A percentile compares a stretch with the other conserved stretches of the same genome.
These are phyloP conservation scores for Xylaria acuta DNA, from an alignment of 495 filamentous ascomycete species.

Conservation along the genomic window DNA sequence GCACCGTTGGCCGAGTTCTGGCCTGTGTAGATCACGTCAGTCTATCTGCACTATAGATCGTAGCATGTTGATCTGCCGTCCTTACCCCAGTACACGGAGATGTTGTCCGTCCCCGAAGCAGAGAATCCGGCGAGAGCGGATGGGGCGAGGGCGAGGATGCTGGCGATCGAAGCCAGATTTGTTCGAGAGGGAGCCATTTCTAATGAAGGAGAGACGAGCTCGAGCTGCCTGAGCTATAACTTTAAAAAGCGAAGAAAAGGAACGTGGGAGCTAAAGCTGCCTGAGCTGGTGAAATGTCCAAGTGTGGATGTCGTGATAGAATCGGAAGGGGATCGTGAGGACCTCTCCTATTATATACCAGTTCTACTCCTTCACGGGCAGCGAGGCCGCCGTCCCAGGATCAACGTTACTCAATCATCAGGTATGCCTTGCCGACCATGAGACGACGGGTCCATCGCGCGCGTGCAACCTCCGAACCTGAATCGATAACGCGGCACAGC, in stretches of 20 bases:
- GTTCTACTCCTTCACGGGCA: background rate
- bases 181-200: constrained; percentile 35
- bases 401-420: constrained; percentile 24
- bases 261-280: constrained; percentile 22
- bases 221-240: constrained; percentile 26
- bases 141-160: constrained; percentile 33
- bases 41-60: constrained; percentile 9
- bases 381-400: background rate
- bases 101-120: constrained; percentile 57
- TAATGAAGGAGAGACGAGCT: constrained; percentile 22
- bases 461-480: constrained; percentile 22
- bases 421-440: constrained; percentile 23
- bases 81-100: constrained; percentile 71
- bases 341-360: constrained; percentile 22
- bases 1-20: constrained; percentile 52
- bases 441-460: constrained; percentile 10
- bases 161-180: constrained; percentile 37
- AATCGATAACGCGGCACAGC: constrained; percentile 12
- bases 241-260: constrained; percentile 23
- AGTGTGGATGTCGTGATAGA: constrained; percentile 11
- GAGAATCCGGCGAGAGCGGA: constrained; percentile 55
- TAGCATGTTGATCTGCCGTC: constrained; percentile 12
- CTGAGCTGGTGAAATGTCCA: constrained; percentile 21
- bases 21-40: constrained; percentile 46
- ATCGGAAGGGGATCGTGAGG: background rate